Evolutionary conservation across 2,329 filamentous ascomycete species (phyloP).

Genomic region (Fusarium sp.): DNA sequence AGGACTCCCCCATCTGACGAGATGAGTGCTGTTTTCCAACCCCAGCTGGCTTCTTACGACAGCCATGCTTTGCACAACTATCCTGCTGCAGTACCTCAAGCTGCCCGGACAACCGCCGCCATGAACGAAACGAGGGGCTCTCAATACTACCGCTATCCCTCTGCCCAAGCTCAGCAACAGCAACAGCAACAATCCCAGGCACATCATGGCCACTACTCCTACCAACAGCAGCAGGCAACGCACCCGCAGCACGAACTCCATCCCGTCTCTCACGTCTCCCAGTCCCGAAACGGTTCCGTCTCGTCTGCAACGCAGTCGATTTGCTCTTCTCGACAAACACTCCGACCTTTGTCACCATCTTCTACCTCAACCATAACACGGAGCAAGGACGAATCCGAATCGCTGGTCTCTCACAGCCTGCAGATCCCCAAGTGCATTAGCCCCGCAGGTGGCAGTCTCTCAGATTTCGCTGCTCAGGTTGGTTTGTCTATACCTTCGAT

Average conservation of each 20-base stretch:
- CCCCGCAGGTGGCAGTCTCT: conserved; percentile 77
- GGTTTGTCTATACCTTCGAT: conserved; percentile 35
- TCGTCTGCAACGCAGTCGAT: conserved; percentile 26
- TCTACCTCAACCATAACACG: conserved; percentile 42
- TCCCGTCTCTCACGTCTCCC: conserved; percentile 20
- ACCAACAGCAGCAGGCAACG: conserved; percentile 25
- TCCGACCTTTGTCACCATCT: conserved; percentile 52
- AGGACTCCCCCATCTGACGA: conserved; percentile 63
- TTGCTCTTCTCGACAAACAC: conserved; percentile 44
- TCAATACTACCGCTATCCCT: conserved; percentile 46
- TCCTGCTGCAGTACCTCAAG: conserved; percentile 48
- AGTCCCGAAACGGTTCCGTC: conserved; percentile 30
- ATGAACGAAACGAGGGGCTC: conserved; percentile 49
- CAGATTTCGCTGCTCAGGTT: conserved; percentile 87
- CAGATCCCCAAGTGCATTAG: conserved; percentile 82
- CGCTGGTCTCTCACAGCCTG: conserved; percentile 68
- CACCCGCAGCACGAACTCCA: conserved; percentile 21
- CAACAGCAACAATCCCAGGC: conserved; percentile 18
- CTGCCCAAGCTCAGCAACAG: conserved; percentile 36
- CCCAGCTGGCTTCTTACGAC: conserved; percentile 59
- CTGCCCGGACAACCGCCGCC: conserved; percentile 45
- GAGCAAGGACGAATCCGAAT: conserved; percentile 52
- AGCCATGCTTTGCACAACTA: conserved; percentile 57
- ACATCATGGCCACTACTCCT: conserved; percentile 17
- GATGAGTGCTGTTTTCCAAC: conserved; percentile 65